Evolutionary conservation across 1,284 basidiomycete species (phyloP).

Genomic region (Tetrapyrgos nigripes): DNA sequence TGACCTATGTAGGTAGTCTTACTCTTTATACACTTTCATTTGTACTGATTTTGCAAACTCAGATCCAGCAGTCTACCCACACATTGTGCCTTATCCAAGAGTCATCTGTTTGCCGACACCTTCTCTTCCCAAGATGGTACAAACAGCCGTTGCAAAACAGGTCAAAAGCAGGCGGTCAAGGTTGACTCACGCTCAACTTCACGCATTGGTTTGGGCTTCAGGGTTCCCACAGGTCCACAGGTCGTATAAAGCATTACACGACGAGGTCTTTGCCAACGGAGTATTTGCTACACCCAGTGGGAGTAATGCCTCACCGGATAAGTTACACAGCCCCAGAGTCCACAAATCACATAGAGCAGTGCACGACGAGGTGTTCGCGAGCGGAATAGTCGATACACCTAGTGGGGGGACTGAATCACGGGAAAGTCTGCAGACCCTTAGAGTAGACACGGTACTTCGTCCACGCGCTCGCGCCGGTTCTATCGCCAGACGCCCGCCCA

Average conservation of each 20-base stretch:
- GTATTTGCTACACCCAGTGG: conserved; percentile 39
- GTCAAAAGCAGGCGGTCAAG: background rate
- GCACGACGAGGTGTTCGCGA: conserved; percentile 8
- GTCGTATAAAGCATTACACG: conserved; percentile 36
- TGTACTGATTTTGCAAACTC: conserved; percentile 5
- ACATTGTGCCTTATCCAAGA: conserved; percentile 49
- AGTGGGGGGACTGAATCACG: conserved; percentile 1
- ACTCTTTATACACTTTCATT: background rate
- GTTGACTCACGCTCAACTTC: conserved; percentile 34
- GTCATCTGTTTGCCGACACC: conserved; percentile 10
- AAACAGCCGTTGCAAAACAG: too few species aligned
- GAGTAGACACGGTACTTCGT: conserved; percentile 4
- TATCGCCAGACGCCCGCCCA: conserved; percentile 14
- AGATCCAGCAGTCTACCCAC: conserved; percentile 45
- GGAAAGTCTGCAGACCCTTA: background rate
- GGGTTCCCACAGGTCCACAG: conserved; percentile 17
- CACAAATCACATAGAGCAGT: conserved; percentile 4
- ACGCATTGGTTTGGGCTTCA: conserved; percentile 46
- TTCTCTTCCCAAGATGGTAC: conserved; percentile 7
- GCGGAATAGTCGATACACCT: conserved; percentile 5
- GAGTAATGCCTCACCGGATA: conserved; percentile 2
- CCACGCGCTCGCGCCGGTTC: conserved; percentile 16
- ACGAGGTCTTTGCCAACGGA: conserved; percentile 35
- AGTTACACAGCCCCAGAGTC: too few species aligned
- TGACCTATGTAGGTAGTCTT: conserved; percentile 34